Conservation (phyloP, 768 basidiomycete species). For the Panellus pusillus region DNA sequence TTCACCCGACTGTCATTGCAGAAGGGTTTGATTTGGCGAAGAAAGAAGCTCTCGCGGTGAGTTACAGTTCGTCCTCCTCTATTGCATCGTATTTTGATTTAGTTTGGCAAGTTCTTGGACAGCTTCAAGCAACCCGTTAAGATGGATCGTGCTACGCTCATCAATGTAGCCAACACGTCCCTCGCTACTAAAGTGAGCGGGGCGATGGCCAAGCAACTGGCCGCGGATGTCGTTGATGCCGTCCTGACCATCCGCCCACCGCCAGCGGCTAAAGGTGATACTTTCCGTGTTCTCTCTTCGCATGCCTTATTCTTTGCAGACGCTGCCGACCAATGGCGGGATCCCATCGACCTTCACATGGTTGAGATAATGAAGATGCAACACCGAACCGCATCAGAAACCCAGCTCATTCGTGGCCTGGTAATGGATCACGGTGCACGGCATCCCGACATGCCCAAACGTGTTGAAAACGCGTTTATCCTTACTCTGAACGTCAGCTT, state of each 20-base stretch:
- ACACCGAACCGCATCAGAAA: conserved; percentile 96
- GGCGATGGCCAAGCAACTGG: conserved; percentile 80
- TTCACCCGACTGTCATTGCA: conserved; percentile 93
- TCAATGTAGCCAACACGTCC: conserved; percentile 94
- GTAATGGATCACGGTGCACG: conserved; percentile 97
- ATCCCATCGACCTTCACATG: conserved; percentile 99
- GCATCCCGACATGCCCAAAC: conserved; percentile 99
- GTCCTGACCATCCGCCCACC: conserved; percentile 83
- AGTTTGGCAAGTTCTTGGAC: conserved; percentile 79
- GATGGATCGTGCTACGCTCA: conserved; percentile 86
- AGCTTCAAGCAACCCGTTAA: conserved; percentile 76
- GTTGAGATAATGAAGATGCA: conserved; percentile 99
- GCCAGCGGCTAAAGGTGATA: conserved; percentile 56
- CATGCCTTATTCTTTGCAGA: conserved; percentile 36
- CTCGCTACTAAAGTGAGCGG: conserved; percentile 90
- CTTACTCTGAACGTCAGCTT: conserved; percentile 95
- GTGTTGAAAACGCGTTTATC: conserved; percentile 94
- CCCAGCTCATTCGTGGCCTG: conserved; percentile 90
- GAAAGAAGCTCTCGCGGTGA: conserved; percentile 86
- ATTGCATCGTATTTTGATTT: conserved; percentile 5
- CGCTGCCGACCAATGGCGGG: conserved; percentile 66
- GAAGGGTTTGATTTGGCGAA: conserved; percentile 97
- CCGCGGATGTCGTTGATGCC: conserved; percentile 94
- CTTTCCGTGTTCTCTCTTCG: conserved; percentile 15
- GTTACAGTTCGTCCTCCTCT: conserved; percentile 27